Percentiles rank a stretch among this genome's conserved stretches.
These are phyloP conservation scores for Daldinia decipiens DNA, from an alignment of 495 filamentous ascomycete genomes.

Conservation along the genomic window DNA sequence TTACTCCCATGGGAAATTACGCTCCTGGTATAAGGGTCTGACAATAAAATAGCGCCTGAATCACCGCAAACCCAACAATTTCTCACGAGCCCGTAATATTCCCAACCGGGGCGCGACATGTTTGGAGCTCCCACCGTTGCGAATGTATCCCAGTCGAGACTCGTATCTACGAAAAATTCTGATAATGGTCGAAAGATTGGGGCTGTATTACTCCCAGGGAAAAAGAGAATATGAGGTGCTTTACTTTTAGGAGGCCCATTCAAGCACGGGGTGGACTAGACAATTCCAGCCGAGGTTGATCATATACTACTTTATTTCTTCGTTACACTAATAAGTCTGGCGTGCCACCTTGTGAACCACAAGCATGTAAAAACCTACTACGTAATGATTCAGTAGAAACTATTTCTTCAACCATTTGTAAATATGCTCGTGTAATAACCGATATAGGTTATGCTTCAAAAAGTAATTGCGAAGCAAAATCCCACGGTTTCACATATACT, in stretches of 20 bases:
- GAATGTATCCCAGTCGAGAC: slow-evolving; percentile 59
- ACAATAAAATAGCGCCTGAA: slow-evolving; percentile 15
- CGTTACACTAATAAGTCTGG: slow-evolving; percentile 40
- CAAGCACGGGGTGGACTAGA: slow-evolving; percentile 55
- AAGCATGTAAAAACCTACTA: slow-evolving; percentile 19
- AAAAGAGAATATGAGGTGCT: slow-evolving; percentile 54
- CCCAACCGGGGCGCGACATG: slow-evolving; percentile 48
- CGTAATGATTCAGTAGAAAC: slow-evolving; percentile 30
- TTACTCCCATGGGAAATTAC: neutral
- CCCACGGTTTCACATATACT: too few relatives aligned
- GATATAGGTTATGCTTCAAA: neutral
- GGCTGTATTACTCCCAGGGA: slow-evolving; percentile 55
- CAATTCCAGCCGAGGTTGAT: slow-evolving; percentile 60
- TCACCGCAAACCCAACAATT: slow-evolving; percentile 32
- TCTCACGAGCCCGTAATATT: slow-evolving; percentile 51
- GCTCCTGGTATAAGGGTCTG: neutral
- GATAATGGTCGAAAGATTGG: slow-evolving; percentile 57
- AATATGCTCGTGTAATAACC: neutral
- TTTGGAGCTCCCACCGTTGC: slow-evolving; percentile 52
- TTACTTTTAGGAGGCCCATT: slow-evolving; percentile 56
- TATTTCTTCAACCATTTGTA: slow-evolving; percentile 1
- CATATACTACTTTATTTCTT: slow-evolving; percentile 55
- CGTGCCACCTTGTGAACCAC: slow-evolving; percentile 44
- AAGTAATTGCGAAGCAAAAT: neutral
- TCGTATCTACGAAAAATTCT: slow-evolving; percentile 63